These are phyloP conservation scores for Helicosporidium sp. DNA, from an alignment of 139 green algal genomes.

Conservation along the genomic window DNA sequence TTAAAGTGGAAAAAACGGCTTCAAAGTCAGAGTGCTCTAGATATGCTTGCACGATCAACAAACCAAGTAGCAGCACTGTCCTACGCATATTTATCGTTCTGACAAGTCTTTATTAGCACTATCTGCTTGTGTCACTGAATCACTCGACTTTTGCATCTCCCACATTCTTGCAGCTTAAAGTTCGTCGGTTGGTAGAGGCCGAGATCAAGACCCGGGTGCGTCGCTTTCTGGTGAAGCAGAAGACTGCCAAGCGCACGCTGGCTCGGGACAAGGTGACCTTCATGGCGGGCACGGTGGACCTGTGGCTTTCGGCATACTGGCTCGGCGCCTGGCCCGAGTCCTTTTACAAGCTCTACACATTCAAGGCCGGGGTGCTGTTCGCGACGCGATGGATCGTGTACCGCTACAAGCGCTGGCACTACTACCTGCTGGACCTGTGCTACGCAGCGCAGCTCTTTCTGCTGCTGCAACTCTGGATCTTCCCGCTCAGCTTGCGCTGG, in stretches of 20 bases:
- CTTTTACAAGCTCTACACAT: slow-evolving; percentile 59
- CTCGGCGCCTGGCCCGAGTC: slow-evolving; percentile 35
- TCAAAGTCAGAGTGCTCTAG: too few relatives aligned
- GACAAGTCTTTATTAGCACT: too few relatives aligned
- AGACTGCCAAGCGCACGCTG: neutral
- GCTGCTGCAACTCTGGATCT: slow-evolving; percentile 43
- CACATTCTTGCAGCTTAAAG: neutral
- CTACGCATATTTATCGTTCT: too few relatives aligned
- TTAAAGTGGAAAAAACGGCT: too few relatives aligned
- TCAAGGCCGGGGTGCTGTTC: slow-evolving; percentile 19
- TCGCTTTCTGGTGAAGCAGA: neutral
- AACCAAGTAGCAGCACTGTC: too few relatives aligned
- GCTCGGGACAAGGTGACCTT: slow-evolving; percentile 15
- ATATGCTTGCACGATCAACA: too few relatives aligned
- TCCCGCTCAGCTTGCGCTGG: slow-evolving; percentile 28
- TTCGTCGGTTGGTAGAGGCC: neutral
- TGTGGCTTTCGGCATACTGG: slow-evolving; percentile 44
- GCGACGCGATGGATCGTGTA: slow-evolving; percentile 16
- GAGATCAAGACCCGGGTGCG: neutral
- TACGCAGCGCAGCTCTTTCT: slow-evolving; percentile 53
- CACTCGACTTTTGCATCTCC: neutral
- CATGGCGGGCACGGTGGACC: slow-evolving; percentile 3
- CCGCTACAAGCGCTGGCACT: slow-evolving; percentile 29
- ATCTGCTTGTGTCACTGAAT: neutral
- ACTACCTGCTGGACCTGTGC: slow-evolving; percentile 46